Base-by-base conservation (phyloP, 768 basidiomycete genomes). In the Pisolithus albus region DNA sequence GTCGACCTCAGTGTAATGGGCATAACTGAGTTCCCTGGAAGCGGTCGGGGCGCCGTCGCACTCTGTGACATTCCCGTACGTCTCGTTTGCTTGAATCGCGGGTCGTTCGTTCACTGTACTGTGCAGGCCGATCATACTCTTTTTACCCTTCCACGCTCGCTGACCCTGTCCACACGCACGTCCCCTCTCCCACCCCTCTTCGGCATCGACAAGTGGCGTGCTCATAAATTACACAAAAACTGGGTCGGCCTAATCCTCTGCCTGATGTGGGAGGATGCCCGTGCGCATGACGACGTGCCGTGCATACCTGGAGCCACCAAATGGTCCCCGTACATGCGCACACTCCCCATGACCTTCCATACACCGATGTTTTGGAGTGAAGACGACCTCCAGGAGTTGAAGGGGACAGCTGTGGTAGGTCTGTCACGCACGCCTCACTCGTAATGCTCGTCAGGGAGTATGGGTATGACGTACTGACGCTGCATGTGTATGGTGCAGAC, bases 351-450 rank as follows among this genome's bases (percentile, higher is more conserved):
- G 11, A 54, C 58, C 11, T 97, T 98, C 63, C 78, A 86, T 57
- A 94, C 93, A 0, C 91, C 92, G 0, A 97, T 99, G 89, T 94
- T 97, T 63, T 98, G 96, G 96, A 71, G 64, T 40, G 75, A 78
- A 3, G 76, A 75, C 2, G 92, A 96, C 49, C 68, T 94, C 9
- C 66, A 71, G 23, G 84, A 90, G 56, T 75, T 99, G 13, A 70
- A 74, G 52, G 96, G 92, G 0, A 95, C 92, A 41, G 79, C 83
- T n/a, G 82, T 98, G 68, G 77, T 91, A 76, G 81, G 91, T 92
- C 64, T 62, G 78, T 81, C 63, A 39, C 21, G 52, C 44, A 36
- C 30, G 23, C 26, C 9, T n/a, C 41, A 32, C 6, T 34, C 21
- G 5, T 32, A 18, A 47, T 34, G 52, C 21, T n/a, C n/a, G 39